Evolutionary conservation across 2,329 filamentous ascomycete species (phyloP).

Genomic region (Curvularia lunata): DNA sequence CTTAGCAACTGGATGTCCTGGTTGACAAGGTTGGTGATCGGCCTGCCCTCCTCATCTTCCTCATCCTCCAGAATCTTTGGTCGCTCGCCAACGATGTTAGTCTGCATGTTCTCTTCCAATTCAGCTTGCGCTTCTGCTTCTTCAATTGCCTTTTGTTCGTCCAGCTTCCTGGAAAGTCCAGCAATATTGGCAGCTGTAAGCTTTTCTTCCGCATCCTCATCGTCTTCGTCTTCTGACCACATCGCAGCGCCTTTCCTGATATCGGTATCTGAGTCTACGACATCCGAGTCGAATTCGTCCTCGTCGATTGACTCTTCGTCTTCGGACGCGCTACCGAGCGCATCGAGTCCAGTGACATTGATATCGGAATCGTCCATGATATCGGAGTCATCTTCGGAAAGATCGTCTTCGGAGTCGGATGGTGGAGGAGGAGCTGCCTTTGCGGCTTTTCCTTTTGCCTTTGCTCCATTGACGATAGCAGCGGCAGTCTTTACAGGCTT

Average conservation of each 20-base stretch:
- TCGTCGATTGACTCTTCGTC: conserved; percentile 48
- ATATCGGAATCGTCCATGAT: conserved; percentile 52
- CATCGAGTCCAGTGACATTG: conserved; percentile 48
- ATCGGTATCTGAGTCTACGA: conserved; percentile 68
- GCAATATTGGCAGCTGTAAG: conserved; percentile 96
- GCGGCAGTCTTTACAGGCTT: conserved; percentile 47
- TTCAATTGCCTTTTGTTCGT: conserved; percentile 76
- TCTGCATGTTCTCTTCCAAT: conserved; percentile 86
- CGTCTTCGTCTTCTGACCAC: conserved; percentile 97
- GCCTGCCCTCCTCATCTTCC: conserved; percentile 65
- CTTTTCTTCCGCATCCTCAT: conserved; percentile 85
- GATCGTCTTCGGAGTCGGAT: conserved; percentile 42
- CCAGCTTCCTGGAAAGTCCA: conserved; percentile 84
- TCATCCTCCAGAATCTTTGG: conserved; percentile 69
- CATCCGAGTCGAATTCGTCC: conserved; percentile 50
- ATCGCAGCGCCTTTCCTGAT: conserved; percentile 62
- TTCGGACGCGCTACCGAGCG: conserved; percentile 48
- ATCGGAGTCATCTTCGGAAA: conserved; percentile 33
- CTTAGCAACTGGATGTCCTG: conserved; percentile 90
- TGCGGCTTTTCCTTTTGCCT: conserved; percentile 37
- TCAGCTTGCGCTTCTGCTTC: conserved; percentile 85
- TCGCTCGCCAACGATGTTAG: conserved; percentile 78
- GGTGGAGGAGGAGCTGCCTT: conserved; percentile 40
- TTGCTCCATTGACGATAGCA: conserved; percentile 47
- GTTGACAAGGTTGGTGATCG: conserved; percentile 66